Conservation (phyloP, 331 rosid species). For the Acacia concinna region DNA sequence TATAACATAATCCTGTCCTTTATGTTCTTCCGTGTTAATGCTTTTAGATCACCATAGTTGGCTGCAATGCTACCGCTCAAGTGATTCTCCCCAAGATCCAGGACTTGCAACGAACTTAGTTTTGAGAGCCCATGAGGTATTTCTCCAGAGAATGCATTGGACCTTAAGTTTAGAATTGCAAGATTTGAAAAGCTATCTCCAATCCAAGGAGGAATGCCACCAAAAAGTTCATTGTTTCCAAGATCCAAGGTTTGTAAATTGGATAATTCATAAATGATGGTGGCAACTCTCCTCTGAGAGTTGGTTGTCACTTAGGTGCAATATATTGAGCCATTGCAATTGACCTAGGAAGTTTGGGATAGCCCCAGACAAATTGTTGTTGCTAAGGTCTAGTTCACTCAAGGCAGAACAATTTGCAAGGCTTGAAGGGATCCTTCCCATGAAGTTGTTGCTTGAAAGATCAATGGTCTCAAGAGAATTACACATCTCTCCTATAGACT, state of each 20-base stretch:
- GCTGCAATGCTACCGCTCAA: conserved; percentile 40
- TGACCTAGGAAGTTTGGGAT: conserved; percentile 39
- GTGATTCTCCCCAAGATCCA: conserved; percentile 45
- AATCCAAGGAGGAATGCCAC: conserved; percentile 45
- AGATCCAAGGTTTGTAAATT: conserved; percentile 41
- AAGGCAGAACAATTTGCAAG: conserved; percentile 29
- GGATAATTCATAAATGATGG: conserved; percentile 37
- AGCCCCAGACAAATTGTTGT: conserved; percentile 30
- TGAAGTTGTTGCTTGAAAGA: conserved; percentile 42
- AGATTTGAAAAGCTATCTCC: conserved; percentile 29
- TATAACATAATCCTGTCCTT: conserved; percentile 12
- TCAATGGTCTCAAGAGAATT: conserved; percentile 18
- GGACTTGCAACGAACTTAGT: conserved; percentile 43
- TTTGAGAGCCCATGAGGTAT: conserved; percentile 31
- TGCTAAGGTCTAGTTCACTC: conserved; percentile 29
- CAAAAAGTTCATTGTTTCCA: conserved; percentile 36
- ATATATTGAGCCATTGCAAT: conserved; percentile 26
- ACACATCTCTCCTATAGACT: conserved; percentile 20
- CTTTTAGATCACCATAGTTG: conserved; percentile 37
- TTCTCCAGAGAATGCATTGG: conserved; percentile 43
- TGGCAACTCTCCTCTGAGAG: conserved; percentile 39
- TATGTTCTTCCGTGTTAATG: conserved; percentile 26
- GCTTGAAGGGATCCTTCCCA: conserved; percentile 41
- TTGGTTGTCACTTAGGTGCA: conserved; percentile 38
- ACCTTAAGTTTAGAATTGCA: conserved; percentile 39